Percentiles rank a stretch among this genome's conserved stretches.
phyloP scores from a whole-genome alignment of 2,329 filamentous ascomycete genomes.

The Apiospora marii region DNA sequence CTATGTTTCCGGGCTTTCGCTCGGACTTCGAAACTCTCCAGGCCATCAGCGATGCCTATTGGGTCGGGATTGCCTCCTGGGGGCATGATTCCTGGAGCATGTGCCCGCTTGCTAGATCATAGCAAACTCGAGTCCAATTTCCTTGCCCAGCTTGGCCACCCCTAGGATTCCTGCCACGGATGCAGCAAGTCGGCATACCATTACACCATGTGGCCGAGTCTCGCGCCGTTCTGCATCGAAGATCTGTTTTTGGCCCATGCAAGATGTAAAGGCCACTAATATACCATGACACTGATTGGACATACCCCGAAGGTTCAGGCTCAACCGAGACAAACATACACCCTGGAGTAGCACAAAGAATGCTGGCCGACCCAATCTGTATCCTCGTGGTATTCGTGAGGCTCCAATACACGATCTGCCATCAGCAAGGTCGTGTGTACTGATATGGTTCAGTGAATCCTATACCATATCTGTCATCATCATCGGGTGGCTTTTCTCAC shows the following conservation, averaged over 20 bases:
- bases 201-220: background rate
- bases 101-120: background rate
- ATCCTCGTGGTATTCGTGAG: background rate
- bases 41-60: background rate
- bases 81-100: background rate
- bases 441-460: background rate
- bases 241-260: background rate
- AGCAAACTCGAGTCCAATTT: background rate
- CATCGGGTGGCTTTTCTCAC: background rate
- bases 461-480: background rate
- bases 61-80: background rate
- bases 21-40: background rate
- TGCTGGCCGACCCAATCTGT: background rate
- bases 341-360: background rate
- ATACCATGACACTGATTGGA: background rate
- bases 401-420: background rate
- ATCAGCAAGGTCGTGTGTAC: background rate
- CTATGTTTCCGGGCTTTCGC: background rate
- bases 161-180: background rate
- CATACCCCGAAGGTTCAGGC: slow-evolving; percentile 5
- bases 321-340: slow-evolving; percentile 12
- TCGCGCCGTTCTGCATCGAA: background rate
- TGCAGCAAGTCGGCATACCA: background rate
- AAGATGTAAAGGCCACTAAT: background rate
- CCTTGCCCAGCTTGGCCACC: no score